Percentiles rank a stretch among this genome's conserved stretches.
Conservation (phyloP, 2,329 filamentous ascomycete genomes). For the Ophiocordyceps polyrhachis-furcata region DNA sequence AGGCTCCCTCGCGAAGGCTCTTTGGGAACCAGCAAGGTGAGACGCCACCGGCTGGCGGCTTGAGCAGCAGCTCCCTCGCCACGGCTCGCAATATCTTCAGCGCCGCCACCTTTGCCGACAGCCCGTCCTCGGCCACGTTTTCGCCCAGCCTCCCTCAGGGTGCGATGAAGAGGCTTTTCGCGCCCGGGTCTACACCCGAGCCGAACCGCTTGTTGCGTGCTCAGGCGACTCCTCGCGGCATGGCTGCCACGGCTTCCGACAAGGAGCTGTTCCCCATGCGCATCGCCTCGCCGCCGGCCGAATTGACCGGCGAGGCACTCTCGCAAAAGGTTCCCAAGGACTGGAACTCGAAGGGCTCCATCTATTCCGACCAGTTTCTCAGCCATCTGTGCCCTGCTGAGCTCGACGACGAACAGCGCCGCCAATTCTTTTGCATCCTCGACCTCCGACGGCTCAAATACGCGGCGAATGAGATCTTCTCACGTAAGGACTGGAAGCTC, state of each 20-base stretch:
- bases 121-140: constrained; percentile 16
- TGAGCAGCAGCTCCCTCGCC: constrained; percentile 17
- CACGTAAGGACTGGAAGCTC: constrained; percentile 42
- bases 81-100: constrained; percentile 23
- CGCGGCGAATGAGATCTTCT: constrained; percentile 40
- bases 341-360: constrained; percentile 30
- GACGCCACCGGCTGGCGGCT: constrained; percentile 12
- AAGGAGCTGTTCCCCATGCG: constrained; percentile 38
- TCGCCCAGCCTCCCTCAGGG: constrained; percentile 25
- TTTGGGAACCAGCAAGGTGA: constrained; percentile 16
- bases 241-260: constrained; percentile 28
- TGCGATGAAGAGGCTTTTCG: constrained; percentile 29
- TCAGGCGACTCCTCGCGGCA: constrained; percentile 27
- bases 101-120: constrained; percentile 17
- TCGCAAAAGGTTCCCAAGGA: constrained; percentile 34
- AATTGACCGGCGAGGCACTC: constrained; percentile 35
- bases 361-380: constrained; percentile 42
- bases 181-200: constrained; percentile 24
- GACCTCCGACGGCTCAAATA: constrained; percentile 43
- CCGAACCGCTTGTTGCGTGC: constrained; percentile 22
- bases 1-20: constrained; percentile 17
- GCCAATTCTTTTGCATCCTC: constrained; percentile 45
- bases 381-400: constrained; percentile 36
- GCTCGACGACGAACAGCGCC: constrained; percentile 38
- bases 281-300: constrained; percentile 36